These are phyloP conservation scores for Trichoderma gamsii DNA, from an alignment of 495 filamentous ascomycete species.

Conservation along the genomic window DNA sequence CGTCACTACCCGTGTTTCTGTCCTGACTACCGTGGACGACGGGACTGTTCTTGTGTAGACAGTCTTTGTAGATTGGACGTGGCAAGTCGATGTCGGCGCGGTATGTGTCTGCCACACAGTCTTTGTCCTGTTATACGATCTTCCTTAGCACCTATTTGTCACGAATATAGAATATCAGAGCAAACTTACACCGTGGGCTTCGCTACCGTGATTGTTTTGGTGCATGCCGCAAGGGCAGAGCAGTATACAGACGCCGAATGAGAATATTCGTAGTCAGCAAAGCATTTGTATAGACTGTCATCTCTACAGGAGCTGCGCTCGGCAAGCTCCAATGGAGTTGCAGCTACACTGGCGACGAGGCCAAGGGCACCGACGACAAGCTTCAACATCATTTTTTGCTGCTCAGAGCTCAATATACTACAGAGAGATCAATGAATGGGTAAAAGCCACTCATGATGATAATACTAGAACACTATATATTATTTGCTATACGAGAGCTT, in stretches of 20 bases:
- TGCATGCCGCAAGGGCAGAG: background rate
- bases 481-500: background rate
- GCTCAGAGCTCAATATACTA: background rate
- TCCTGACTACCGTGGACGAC: background rate
- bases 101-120: background rate
- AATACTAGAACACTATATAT: background rate
- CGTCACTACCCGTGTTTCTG: background rate
- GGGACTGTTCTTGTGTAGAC: background rate
- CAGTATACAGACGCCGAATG: background rate
- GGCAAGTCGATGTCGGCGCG: background rate
- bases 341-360: constrained; percentile 2
- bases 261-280: background rate
- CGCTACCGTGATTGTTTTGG: background rate
- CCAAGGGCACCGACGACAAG: background rate
- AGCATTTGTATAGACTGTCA: background rate
- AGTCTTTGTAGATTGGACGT: background rate
- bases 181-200: background rate
- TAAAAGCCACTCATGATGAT: background rate
- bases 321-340: background rate
- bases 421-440: background rate
- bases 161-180: background rate
- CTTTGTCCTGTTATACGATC: background rate
- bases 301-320: background rate
- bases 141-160: background rate
- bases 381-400: background rate